A percentile compares a stretch with the other conserved stretches of the same genome.
These are phyloP conservation scores for Exserohilum rostratum DNA, from an alignment of 2,329 filamentous ascomycete species.

Conservation along the genomic window DNA sequence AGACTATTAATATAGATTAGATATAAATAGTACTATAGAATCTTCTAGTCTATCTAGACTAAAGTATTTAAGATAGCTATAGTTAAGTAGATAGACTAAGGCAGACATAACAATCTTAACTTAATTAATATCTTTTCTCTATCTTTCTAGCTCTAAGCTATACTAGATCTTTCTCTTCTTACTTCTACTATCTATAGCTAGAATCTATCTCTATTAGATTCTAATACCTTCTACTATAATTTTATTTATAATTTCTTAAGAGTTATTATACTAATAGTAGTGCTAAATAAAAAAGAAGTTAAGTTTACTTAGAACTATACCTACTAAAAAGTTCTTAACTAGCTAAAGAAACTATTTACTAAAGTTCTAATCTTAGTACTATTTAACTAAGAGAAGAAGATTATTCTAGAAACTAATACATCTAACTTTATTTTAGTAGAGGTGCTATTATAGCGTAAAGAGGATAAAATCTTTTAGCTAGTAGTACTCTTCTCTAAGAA, in stretches of 20 bases:
- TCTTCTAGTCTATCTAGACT: no score
- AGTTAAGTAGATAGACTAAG: background rate
- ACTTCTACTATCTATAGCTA: no score
- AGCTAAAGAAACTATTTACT: background rate
- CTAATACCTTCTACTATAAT: background rate
- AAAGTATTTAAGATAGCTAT: background rate
- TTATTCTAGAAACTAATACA: background rate
- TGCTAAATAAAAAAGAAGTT: background rate
- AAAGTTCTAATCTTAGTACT: background rate
- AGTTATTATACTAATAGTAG: background rate
- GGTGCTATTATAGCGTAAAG: slow-evolving; percentile 11
- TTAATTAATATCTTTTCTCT: background rate
- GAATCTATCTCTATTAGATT: no score
- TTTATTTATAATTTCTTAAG: background rate
- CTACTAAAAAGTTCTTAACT: background rate
- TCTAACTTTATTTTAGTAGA: slow-evolving; percentile 8
- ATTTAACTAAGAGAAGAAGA: background rate
- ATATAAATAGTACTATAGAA: no score
- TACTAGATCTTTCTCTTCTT: no score
- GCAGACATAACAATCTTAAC: background rate
- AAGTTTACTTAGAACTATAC: background rate
- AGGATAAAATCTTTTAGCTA: slow-evolving; percentile 10
- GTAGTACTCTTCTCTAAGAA: slow-evolving; percentile 35
- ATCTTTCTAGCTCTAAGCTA: no score
- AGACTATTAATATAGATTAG: no score